Evolutionary conservation across 23 red algal species (phyloP).

Genomic region (Gracilariopsis chorda): DNA sequence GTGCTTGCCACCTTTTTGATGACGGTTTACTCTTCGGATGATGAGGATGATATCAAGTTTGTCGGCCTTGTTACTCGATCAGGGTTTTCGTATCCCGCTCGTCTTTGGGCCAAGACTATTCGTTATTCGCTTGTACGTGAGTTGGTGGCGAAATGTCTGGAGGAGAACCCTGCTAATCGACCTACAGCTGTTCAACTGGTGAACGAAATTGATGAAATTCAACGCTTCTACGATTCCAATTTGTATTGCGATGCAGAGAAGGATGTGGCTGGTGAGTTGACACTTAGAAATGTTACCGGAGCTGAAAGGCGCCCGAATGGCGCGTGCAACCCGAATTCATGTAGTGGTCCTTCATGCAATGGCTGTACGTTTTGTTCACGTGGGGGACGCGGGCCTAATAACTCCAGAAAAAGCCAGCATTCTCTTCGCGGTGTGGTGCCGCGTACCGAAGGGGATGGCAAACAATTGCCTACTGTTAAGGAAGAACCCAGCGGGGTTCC

Average conservation of each 20-base stretch:
- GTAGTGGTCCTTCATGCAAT: too few species aligned
- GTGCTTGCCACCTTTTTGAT: slow-evolving; percentile 49
- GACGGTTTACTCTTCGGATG: background rate
- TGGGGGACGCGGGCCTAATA: too few species aligned
- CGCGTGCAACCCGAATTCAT: too few species aligned
- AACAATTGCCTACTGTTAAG: background rate
- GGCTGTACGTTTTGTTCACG: too few species aligned
- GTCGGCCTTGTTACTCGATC: background rate
- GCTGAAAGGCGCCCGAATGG: too few species aligned
- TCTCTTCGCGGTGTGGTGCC: too few species aligned
- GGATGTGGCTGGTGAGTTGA: too few species aligned
- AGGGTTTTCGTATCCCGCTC: background rate
- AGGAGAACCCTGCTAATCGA: background rate
- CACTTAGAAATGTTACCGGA: too few species aligned
- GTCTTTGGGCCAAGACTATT: slow-evolving; percentile 3
- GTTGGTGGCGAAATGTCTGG: slow-evolving; percentile 20
- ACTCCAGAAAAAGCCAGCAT: too few species aligned
- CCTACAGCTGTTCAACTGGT: slow-evolving; percentile 21
- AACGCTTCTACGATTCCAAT: background rate
- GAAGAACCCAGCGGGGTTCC: background rate
- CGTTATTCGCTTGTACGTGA: background rate
- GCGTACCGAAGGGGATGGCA: too few species aligned
- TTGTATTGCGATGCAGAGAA: too few species aligned
- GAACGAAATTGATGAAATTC: background rate
- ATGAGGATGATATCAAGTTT: slow-evolving; percentile 1